phyloP scores from a whole-genome alignment of 345 rosid species.

The Fremontodendron californicum region DNA sequence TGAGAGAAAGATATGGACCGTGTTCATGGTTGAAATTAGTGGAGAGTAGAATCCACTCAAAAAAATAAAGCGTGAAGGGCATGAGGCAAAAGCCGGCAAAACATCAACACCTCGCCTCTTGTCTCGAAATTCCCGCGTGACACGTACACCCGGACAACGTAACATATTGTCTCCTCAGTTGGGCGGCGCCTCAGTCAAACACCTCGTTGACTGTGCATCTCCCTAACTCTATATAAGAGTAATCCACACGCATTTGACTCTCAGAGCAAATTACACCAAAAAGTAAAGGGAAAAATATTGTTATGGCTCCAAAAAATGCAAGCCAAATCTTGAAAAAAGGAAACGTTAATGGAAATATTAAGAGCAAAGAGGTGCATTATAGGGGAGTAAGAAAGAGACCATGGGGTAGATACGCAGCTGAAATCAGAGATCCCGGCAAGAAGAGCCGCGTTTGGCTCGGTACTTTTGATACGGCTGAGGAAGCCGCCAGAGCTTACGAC shows the following conservation, averaged over 20 bases:
- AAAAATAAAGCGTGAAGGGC: constrained; percentile 3
- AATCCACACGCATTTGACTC: background rate
- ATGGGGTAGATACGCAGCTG: constrained; percentile 81
- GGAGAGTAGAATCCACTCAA: constrained; percentile 21
- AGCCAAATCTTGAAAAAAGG: constrained; percentile 1
- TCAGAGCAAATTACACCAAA: background rate
- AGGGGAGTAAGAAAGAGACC: constrained; percentile 72
- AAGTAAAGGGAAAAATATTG: background rate
- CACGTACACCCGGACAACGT: constrained; percentile 41
- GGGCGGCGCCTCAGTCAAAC: constrained; percentile 52
- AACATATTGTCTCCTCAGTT: constrained; percentile 28
- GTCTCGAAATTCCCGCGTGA: constrained; percentile 44
- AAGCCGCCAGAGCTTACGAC: constrained; percentile 67
- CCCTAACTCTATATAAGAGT: constrained; percentile 8
- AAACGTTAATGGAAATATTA: background rate
- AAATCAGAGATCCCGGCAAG: constrained; percentile 69
- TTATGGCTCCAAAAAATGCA: constrained; percentile 34
- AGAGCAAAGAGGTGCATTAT: constrained; percentile 35
- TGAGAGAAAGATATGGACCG: background rate
- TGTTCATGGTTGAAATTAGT: background rate
- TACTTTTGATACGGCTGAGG: constrained; percentile 66
- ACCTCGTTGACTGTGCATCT: constrained; percentile 29
- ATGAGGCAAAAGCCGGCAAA: constrained; percentile 36
- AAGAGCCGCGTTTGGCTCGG: constrained; percentile 74
- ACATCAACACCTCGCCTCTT: constrained; percentile 24